A percentile compares a stretch with the other conserved stretches of the same genome.
These are phyloP conservation scores for Puccinia horiana DNA, from an alignment of 1,284 basidiomycete species.

Conservation along the genomic window DNA sequence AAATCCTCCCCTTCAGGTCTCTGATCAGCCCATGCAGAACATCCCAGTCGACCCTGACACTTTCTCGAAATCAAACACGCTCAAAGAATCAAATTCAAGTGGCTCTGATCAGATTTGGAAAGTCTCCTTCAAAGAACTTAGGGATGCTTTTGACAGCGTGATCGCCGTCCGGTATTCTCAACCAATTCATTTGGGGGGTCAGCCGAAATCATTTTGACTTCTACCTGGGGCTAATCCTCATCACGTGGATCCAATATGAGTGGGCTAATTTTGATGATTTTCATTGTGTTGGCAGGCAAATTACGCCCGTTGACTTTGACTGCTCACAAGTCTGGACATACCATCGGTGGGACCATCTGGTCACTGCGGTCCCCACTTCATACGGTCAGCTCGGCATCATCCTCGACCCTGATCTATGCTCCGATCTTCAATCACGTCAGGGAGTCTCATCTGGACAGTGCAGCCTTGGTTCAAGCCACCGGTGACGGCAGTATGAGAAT, in stretches of 20 bases:
- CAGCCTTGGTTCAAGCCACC: constrained; percentile 72
- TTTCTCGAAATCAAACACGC: constrained; percentile 51
- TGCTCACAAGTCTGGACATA: constrained; percentile 93
- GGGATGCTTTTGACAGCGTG: constrained; percentile 88
- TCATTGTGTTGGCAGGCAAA: constrained; percentile 66
- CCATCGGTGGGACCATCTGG: constrained; percentile 96
- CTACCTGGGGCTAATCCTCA: background rate
- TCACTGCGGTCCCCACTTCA: constrained; percentile 83
- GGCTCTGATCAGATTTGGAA: constrained; percentile 64
- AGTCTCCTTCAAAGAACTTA: constrained; percentile 79
- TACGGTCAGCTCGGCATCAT: constrained; percentile 62
- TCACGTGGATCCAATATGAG: constrained; percentile 41
- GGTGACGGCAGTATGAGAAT: constrained; percentile 70
- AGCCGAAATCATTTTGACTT: constrained; percentile 52
- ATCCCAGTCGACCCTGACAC: constrained; percentile 46
- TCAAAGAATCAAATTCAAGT: constrained; percentile 50
- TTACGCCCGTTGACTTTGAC: constrained; percentile 90
- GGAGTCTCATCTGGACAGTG: constrained; percentile 93
- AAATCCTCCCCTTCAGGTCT: constrained; percentile 48
- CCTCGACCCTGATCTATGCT: constrained; percentile 92
- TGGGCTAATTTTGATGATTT: constrained; percentile 37
- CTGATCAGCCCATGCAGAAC: constrained; percentile 36
- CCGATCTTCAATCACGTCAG: constrained; percentile 95
- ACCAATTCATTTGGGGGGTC: constrained; percentile 89
- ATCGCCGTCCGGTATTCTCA: constrained; percentile 88